Evolutionary conservation across 108 stramenopile genomes (phyloP), one percentile per base, ranked within the genome.

Genomic region (Conticribra weissflogii): DNA sequence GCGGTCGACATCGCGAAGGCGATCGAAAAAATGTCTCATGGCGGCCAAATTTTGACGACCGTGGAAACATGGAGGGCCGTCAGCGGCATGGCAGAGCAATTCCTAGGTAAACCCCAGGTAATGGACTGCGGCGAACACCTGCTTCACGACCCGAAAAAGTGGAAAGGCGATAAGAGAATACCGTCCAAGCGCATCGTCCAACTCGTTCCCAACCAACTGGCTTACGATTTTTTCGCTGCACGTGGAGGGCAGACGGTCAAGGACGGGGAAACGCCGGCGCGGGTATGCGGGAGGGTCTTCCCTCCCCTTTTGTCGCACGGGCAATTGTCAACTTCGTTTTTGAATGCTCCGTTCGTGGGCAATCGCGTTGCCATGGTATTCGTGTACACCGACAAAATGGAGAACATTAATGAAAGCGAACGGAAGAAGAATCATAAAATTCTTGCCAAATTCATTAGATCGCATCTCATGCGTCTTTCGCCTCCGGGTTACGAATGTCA

Each of bases 401-500:
- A 77, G 28, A 29, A 32, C 16, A 28, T 61, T 18, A 32, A n/a
- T 19, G 66, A 66, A 15, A 56, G 50, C 17, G 65, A 72, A 62
- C 63, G 68, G 36, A 77, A 72, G 60, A 77, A 56, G 48, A 66
- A 77, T 51, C 63, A 53, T 44, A 72, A 72, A 59, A 59, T 55
- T 66, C 48, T 72, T 33, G 64, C 70, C 15, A 77, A 72, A 48
- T 72, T 63, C 32, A 61, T 77, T 17, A 63, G 76, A 59, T 68
- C 66, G 22, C 76, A 77, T 44, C 67, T 77, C 23, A 77, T 77
- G 76, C 68, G 63, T 32, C 55, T 77, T 17, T 52, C 55, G 15
- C 72, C 75, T 18, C 75, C 75, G 15, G 81, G 81, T 17, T 81
- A 81, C 49, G 76, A 81, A 55, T 77, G 81, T 63, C 81, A 81